These are phyloP conservation scores for Citrullus colocynthis DNA, from an alignment of 306 rosid species.

Conservation along the genomic window DNA sequence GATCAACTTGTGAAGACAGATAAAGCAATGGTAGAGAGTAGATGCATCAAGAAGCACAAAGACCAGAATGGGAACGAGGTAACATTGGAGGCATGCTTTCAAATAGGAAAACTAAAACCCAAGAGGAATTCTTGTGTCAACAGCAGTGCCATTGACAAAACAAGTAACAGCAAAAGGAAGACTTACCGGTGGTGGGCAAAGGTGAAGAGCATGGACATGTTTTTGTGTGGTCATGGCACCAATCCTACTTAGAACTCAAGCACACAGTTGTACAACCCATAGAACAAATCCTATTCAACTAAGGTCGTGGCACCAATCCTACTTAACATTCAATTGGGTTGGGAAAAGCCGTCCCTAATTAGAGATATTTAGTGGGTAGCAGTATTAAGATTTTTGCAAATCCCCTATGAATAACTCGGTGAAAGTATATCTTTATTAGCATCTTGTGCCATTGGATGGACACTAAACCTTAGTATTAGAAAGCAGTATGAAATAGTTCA, in stretches of 20 bases:
- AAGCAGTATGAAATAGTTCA: not conserved
- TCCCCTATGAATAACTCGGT: not conserved
- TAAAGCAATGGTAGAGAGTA: conserved; percentile 5
- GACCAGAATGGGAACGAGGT: conserved; percentile 19
- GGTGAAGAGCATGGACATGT: conserved; percentile 66
- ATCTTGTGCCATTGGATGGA: not conserved
- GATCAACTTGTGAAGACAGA: conserved; percentile 44
- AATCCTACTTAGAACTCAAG: conserved; percentile 15
- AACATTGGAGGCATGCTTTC: conserved; percentile 40
- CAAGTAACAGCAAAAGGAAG: not conserved
- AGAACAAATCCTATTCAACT: too few relatives aligned
- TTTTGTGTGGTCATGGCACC: conserved; percentile 49
- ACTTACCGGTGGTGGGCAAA: conserved; percentile 35
- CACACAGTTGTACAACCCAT: too few relatives aligned
- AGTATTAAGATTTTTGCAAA: not conserved
- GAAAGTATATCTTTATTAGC: not conserved
- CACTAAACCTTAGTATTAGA: not conserved
- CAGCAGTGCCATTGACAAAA: not conserved
- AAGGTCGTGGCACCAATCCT: conserved; percentile 36
- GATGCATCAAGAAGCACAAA: conserved; percentile 7
- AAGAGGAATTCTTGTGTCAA: conserved; percentile 10
- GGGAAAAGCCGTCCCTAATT: not conserved
- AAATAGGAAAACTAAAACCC: conserved; percentile 33
- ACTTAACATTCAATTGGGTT: not conserved
- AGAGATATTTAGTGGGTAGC: not conserved